Evolutionary conservation across 2,329 filamentous ascomycete genomes (phyloP).

Genomic region (Ophiostoma montium): DNA sequence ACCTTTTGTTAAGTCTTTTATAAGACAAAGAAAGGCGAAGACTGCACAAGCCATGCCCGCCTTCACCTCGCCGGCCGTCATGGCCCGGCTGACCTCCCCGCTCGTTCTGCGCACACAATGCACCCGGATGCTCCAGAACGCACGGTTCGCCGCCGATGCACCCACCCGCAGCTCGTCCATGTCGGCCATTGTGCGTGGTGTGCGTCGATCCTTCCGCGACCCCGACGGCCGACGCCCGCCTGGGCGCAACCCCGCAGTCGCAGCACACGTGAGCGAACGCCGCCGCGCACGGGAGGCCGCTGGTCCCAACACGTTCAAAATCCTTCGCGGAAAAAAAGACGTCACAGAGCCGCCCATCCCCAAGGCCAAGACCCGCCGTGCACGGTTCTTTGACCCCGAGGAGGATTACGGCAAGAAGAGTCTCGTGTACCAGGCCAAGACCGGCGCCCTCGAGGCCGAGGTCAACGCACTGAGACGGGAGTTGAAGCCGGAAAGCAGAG

Average conservation of each 20-base stretch:
- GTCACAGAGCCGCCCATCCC: constrained; percentile 28
- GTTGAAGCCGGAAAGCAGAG: background rate
- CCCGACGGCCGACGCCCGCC: constrained; percentile 12
- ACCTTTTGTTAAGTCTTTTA: too few species aligned
- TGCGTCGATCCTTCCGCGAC: constrained; percentile 13
- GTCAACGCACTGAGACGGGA: constrained; percentile 12
- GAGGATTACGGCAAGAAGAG: constrained; percentile 39
- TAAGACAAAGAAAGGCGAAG: too few species aligned
- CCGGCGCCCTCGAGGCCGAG: constrained; percentile 26
- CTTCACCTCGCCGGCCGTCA: constrained; percentile 4
- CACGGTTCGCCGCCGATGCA: background rate
- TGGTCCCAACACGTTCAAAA: constrained; percentile 20
- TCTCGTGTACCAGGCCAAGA: constrained; percentile 39
- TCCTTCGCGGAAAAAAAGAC: constrained; percentile 37
- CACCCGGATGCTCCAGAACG: background rate
- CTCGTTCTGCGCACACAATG: background rate
- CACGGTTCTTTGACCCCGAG: constrained; percentile 37
- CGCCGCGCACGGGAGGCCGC: constrained; percentile 15
- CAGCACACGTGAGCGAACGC: constrained; percentile 18
- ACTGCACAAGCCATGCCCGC: constrained; percentile 6
- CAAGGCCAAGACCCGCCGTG: constrained; percentile 31
- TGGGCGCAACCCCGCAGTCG: constrained; percentile 7
- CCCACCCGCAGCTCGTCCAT: constrained; percentile 10
- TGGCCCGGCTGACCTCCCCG: constrained; percentile 1
- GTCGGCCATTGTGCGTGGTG: constrained; percentile 14